phyloP scores from a whole-genome alignment of 352 stramenopile species.

The Phytopythium cucurbitacearum region DNA sequence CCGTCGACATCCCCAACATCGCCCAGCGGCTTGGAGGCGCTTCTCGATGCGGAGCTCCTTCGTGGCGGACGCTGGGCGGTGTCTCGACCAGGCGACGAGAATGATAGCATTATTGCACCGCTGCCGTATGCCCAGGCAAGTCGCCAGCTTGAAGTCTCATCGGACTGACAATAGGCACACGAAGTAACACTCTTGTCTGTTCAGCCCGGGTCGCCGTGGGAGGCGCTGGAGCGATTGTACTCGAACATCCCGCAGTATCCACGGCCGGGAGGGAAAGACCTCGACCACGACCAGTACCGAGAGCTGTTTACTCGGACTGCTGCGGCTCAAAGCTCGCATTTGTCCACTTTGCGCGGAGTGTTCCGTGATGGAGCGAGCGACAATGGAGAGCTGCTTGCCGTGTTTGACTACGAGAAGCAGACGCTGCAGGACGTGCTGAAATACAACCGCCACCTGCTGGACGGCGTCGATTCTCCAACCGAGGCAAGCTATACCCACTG shows the following conservation, averaged over 20 bases:
- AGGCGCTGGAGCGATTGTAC: conserved; percentile 48
- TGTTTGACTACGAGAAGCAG: conserved; percentile 67
- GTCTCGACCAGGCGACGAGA: no score
- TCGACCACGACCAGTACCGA: not conserved
- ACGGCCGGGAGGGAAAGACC: not conserved
- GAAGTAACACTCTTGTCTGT: no score
- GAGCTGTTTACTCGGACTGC: conserved; percentile 23
- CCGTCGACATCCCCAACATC: not conserved
- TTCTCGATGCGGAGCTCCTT: conserved; percentile 37
- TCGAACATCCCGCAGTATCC: conserved; percentile 39
- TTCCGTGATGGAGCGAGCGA: conserved; percentile 4
- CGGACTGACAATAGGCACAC: no score
- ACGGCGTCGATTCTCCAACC: conserved; percentile 13
- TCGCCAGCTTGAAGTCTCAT: no score
- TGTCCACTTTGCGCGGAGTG: conserved; percentile 36
- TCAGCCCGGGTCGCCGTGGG: conserved; percentile 13
- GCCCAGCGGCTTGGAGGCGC: conserved; percentile 23
- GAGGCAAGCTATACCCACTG: not conserved
- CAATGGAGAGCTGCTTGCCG: conserved; percentile 21
- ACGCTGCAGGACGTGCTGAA: conserved; percentile 69
- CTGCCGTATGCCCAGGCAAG: no score
- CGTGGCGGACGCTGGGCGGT: conserved; percentile 4
- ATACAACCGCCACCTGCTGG: conserved; percentile 58
- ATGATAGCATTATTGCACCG: no score
- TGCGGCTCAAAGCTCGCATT: conserved; percentile 17